Conservation (phyloP, 164 flowering plant genomes). For the Kingdonia uniflora region DNA sequence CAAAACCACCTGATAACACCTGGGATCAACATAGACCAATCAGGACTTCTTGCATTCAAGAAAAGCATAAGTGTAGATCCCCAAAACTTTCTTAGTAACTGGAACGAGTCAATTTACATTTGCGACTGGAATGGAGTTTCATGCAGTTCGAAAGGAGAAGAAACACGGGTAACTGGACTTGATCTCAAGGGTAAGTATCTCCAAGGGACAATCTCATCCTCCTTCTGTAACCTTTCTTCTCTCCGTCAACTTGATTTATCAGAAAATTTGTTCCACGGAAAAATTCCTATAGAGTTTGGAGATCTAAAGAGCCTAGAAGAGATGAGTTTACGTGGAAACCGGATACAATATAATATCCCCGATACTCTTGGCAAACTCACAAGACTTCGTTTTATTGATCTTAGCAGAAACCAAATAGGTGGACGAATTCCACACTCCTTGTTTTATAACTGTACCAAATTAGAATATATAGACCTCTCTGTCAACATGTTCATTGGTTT, state of each 20-base stretch:
- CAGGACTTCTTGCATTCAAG: constrained; percentile 35
- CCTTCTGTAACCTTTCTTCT: constrained; percentile 2
- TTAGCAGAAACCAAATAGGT: constrained; percentile 1
- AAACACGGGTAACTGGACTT: constrained; percentile 4
- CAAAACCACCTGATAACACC: constrained; percentile 4
- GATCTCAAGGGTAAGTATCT: constrained; percentile 1
- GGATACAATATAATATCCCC: background rate
- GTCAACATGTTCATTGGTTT: background rate
- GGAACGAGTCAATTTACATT: constrained; percentile 22
- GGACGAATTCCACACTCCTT: constrained; percentile 4
- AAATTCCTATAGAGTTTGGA: constrained; percentile 2
- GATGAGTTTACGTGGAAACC: constrained; percentile 1
- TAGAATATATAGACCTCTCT: constrained; percentile 3
- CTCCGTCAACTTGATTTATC: background rate
- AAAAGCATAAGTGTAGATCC: constrained; percentile 23
- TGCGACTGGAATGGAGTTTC: constrained; percentile 22
- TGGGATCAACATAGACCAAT: constrained; percentile 15
- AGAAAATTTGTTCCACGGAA: background rate
- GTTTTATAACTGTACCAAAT: constrained; percentile 5
- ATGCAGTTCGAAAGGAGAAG: constrained; percentile 12
- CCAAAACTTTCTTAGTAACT: constrained; percentile 23
- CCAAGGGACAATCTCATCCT: constrained; percentile 1
- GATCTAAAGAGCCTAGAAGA: background rate
- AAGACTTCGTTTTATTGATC: background rate
- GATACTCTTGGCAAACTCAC: constrained; percentile 3